phyloP scores from a whole-genome alignment of 768 basidiomycete genomes.

The Lyophyllum atratum region DNA sequence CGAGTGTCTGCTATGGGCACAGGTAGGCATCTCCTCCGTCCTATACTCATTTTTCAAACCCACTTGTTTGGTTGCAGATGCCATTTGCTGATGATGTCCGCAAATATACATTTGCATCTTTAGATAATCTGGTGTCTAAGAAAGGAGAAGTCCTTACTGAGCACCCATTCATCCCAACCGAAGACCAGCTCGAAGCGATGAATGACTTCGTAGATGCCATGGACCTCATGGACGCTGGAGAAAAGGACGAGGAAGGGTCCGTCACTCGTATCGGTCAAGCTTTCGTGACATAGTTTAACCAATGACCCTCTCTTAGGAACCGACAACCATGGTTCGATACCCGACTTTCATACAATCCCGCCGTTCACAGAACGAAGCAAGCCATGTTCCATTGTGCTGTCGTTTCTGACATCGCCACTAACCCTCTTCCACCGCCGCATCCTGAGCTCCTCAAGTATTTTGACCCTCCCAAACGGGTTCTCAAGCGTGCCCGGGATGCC shows the following conservation, averaged over 20 bases:
- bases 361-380: conserved; percentile 89
- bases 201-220: conserved; percentile 84
- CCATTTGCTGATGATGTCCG: conserved; percentile 95
- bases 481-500: conserved; percentile 58
- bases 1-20: conserved; percentile 84
- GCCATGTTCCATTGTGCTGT: conserved; percentile 89
- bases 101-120: conserved; percentile 82
- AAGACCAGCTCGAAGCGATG: conserved; percentile 81
- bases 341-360: conserved; percentile 80
- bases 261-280: conserved; percentile 17
- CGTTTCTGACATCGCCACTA: conserved; percentile 65
- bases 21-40: conserved; percentile 42
- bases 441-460: conserved; percentile 85
- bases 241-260: conserved; percentile 76
- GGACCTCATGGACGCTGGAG: conserved; percentile 80
- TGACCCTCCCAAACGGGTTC: conserved; percentile 67
- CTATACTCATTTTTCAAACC: neutral
- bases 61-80: conserved; percentile 51
- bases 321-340: conserved; percentile 77
- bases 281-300: neutral
- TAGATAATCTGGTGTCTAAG: conserved; percentile 71
- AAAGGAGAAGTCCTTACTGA: conserved; percentile 71
- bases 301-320: conserved; percentile 41
- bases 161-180: conserved; percentile 84
- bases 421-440: conserved; percentile 86